Evolutionary conservation across 1,139 yeast genomes (phyloP), one percentile per base, ranked within the genome.

Genomic region (Nakaseomyces kungkrabaensis): DNA sequence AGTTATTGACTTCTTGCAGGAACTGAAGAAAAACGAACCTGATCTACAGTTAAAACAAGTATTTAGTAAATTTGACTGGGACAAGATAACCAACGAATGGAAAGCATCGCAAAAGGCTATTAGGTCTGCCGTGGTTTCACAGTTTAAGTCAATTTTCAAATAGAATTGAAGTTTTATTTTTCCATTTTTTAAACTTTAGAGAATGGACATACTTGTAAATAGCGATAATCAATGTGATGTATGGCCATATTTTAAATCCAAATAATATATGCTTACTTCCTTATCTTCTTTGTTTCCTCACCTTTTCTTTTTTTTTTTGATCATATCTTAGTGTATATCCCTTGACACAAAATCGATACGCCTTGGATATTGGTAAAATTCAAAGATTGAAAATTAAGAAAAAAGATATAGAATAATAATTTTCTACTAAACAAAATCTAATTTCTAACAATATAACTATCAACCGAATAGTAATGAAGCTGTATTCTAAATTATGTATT

Each of bases 21-120:
- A 63, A 1, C 54, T 74, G 29, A 60, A 66, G 43, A 57, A 59
- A 31, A 60, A 66, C 45, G 55, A 60, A 17, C 63, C 66, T 8
- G 60, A 63, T 43, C 51, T 68, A 42, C 67, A 68, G 45, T 52
- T 71, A 50, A 74, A 72, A 48, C 68, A 70, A 52, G 58, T 76
- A 24, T 75, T 78, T 62, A 65, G 71, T 25, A 69, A 69, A 47
- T 67, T 80, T 45, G 76, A 79, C 37, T 76, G 80, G 77, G 68
- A 69, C 24, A 59, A 67, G 11, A 69, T 78, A 24, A 75, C 76
- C 52, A 50, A 60, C 3, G 80, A 77, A 48, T 80, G 85, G 84
- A 74, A 70, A 48, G 75, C 85, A 3, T 72, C 82, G 50, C 62
- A 65, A 5, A 56, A 58, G 24, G 50, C 58, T 6, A 64, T 69